Percentiles rank a stretch among this genome's conserved stretches.
Conservation (phyloP, 345 rosid genomes). For the Hevea brasiliensis region DNA sequence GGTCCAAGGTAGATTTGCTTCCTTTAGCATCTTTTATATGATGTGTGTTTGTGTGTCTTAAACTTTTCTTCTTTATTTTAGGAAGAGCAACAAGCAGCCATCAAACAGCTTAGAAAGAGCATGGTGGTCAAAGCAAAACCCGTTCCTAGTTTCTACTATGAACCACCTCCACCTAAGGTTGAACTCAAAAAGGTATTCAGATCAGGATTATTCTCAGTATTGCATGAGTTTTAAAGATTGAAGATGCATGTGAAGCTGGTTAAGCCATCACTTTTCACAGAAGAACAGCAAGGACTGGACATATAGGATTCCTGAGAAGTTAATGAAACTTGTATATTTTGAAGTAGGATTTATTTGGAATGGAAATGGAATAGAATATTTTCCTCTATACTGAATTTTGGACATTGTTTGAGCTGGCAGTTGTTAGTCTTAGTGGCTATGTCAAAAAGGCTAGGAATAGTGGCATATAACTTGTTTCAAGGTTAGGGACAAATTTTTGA, state of each 20-base stretch:
- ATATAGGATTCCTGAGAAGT: too few relatives aligned
- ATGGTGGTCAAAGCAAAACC: slow-evolving; percentile 86
- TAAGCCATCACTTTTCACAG: background rate
- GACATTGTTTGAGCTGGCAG: background rate
- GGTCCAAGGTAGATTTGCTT: slow-evolving; percentile 60
- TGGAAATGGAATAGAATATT: background rate
- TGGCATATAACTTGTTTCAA: background rate
- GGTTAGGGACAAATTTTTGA: background rate
- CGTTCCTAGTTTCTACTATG: slow-evolving; percentile 89
- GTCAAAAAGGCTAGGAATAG: background rate
- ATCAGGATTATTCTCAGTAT: background rate
- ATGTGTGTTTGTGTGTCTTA: background rate
- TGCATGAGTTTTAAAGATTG: background rate
- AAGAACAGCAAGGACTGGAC: background rate
- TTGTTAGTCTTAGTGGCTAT: background rate
- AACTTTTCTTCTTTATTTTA: slow-evolving; percentile 22
- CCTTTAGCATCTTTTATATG: background rate
- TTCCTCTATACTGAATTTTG: background rate
- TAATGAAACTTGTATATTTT: background rate
- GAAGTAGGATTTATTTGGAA: background rate
- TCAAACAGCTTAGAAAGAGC: slow-evolving; percentile 84
- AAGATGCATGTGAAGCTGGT: slow-evolving; percentile 3
- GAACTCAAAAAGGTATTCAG: slow-evolving; percentile 79
- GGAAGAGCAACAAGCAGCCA: slow-evolving; percentile 98
- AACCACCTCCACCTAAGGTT: slow-evolving; percentile 76